phyloP scores from a whole-genome alignment of 23 red algal species.

The Chondrus crispus region DNA sequence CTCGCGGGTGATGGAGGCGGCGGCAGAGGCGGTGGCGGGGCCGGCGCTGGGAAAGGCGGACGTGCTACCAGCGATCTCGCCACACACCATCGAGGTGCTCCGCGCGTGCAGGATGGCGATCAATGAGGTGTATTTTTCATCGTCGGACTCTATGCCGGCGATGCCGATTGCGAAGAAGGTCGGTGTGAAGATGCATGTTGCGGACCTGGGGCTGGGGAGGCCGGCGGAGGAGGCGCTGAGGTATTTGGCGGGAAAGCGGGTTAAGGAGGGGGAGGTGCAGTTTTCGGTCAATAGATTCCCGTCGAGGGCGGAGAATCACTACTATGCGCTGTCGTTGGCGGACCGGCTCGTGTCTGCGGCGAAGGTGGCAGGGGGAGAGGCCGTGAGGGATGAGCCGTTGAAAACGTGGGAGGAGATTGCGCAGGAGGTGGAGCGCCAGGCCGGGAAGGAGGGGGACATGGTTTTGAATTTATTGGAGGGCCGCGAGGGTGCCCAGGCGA shows the following conservation, averaged over 20 bases:
- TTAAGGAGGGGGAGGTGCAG: not conserved
- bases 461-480: no score
- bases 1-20: slow-evolving; percentile 33
- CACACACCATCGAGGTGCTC: slow-evolving; percentile 50
- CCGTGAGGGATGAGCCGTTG: not conserved
- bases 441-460: no score
- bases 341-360: slow-evolving; percentile 35
- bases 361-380: slow-evolving; percentile 34
- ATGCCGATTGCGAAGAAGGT: slow-evolving; percentile 60
- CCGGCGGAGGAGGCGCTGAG: slow-evolving; percentile 42
- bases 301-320: slow-evolving; percentile 49
- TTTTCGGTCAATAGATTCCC: slow-evolving; percentile 39
- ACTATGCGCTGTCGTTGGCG: not conserved
- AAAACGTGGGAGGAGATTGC: slow-evolving; percentile 42
- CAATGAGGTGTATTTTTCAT: slow-evolving; percentile 13
- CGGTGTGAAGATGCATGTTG: slow-evolving; percentile 4
- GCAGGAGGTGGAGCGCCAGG: slow-evolving; percentile 13
- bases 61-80: slow-evolving; percentile 20
- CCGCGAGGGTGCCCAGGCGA: no score
- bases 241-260: slow-evolving; percentile 15
- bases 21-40: slow-evolving; percentile 4
- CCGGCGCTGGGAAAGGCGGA: slow-evolving; percentile 9
- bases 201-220: not conserved
- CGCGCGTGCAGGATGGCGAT: slow-evolving; percentile 42
- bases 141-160: not conserved